Base-by-base conservation (phyloP, 2,329 filamentous ascomycete genomes). In the Colletotrichum cordylinicola region DNA sequence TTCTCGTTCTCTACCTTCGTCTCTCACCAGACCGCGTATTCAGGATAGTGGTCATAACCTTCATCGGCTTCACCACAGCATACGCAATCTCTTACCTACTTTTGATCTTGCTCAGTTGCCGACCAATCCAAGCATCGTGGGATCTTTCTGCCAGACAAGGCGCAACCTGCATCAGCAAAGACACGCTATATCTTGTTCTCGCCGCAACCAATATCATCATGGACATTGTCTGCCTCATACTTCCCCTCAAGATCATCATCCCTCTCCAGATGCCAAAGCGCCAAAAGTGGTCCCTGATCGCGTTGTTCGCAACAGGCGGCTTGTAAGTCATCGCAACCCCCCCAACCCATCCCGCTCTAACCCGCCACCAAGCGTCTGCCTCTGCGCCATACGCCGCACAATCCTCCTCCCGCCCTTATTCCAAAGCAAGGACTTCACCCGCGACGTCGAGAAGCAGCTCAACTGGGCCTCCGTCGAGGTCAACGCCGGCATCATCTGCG, bases 301-400 rank as follows among this genome's bases (percentile, higher is more conserved):
- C 75, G 3, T 55, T 77, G 4, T 77, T 77, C 10, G 73, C 76
- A 6, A 73, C 76, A 1, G 76, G 76, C 8, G 65, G 64, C 27
- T 72, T 77, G 76, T 77, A 27, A 70, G 73, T 52, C 8, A 27
- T 21, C n/a, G 10, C 10, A 9, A 6, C 24, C 18, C 13, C 7
- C 5, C 6, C 6, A 10, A 3, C 0, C 2, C n/a, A 8, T 16
- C n/a, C n/a, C n/a, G 24, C 24, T 31, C 68, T 76, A 18, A 75
- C 15, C 29, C n/a, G n/a, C 29, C 21, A 18, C 1, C 21, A 82
- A 82, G 81, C 27, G 81, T 84, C n/a, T 80, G 82, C 9, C 58
- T 79, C 2, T 82, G 82, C 8, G 80, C 82, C 21, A 82, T 84
- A n/a, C 78, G 81, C 31, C 79, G 82, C 10, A 82, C 82, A 9